Evolutionary conservation across 257 asterid species (phyloP), one percentile per base, ranked within the genome.

Genomic region (Cruciata laevipes): DNA sequence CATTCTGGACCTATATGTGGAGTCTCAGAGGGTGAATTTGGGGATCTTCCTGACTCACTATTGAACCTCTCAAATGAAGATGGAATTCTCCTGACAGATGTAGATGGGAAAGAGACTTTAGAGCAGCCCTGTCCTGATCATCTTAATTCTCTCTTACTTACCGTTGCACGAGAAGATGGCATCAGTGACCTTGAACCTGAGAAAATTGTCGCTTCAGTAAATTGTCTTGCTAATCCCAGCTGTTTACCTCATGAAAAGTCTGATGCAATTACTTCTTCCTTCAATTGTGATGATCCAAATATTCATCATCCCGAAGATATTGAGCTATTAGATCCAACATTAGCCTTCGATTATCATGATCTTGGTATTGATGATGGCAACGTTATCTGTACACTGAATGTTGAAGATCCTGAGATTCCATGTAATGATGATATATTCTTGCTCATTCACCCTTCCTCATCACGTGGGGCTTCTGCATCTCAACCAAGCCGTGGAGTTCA

Each of bases 401-500:
- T 95, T 0, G 96, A 88, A 81, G 97, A 88, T 82, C 71, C 96
- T 32, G 97, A 94, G 71, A 85, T 90, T 85, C 99, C 99, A 68
- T 88, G 99, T 83, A 94, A 94, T 64, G 99, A 94, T 79, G 99
- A 94, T 75, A 90, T 94, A 77, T 94, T 94, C 89, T 85, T 94
- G 81, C 99, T 94, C 72, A 94, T 90, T 76, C 99, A 90, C 78
- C 91, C 92, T 76, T 81, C 91, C 60, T 67, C 87, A 14, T 78
- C 90, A 55, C 86, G 82, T 76, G 83, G 80, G 67, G 74, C 87
- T 69, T 76, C 91, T 65, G 61, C 88, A 65, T 69, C 84, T 66
- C 92, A 81, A 68, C 81, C 82, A 40, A 68, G 63, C 71, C 71
- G 76, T 57, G 67, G 64, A 4, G 65, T 63, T 80, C 47, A 79